Base-by-base conservation (phyloP, 1,284 basidiomycete genomes). In the Volvariella volvacea region DNA sequence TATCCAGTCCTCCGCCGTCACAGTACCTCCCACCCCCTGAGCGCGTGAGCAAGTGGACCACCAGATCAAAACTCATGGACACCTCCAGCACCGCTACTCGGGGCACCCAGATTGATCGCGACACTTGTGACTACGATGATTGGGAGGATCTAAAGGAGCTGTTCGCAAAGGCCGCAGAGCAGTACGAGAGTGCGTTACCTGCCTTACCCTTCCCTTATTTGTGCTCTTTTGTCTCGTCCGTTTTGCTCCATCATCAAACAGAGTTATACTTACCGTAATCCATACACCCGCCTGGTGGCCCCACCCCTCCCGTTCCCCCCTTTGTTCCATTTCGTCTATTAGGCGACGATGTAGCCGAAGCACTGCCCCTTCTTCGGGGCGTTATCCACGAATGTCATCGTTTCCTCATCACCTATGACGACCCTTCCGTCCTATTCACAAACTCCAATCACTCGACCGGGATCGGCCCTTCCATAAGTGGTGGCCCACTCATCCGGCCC, bases 61-160 rank as follows among this genome's bases (percentile, higher is more conserved):
- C 55, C n/a, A 52, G 61, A 17, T 55, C 59, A 33, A 63, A 62
- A 53, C 52, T 61, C 28, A 71, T 75, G 71, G 64, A 71, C 47
- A 65, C 59, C 4, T 64, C 64, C 14, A 57, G 64, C 36, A 61
- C 61, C 4, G 64, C 61, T 12, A 54, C 51, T 4, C 52, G 54
- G 7, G 57, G 57, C 12, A 44, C 49, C 19, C 44, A 48, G 21
- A 44, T 49, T 17, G 51, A 50, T 43, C 56, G 42, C 38, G 50
- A 42, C 8, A 51, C 61, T 2, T 71, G 61, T 49, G 67, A 70
- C 48, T 58, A 61, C 39, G 71, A 76, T 45, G 80, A 83, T 52
- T 83, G 81, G 82, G 67, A 76, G 47, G 75, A 78, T 58, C 61
- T 83, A 36, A 82, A 82, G 55, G 76, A 78, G 45, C 64, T 82